A percentile compares a stretch with the other conserved stretches of the same genome.
Conservation (phyloP, 805 yeast species). For the Spathaspora girioi region DNA sequence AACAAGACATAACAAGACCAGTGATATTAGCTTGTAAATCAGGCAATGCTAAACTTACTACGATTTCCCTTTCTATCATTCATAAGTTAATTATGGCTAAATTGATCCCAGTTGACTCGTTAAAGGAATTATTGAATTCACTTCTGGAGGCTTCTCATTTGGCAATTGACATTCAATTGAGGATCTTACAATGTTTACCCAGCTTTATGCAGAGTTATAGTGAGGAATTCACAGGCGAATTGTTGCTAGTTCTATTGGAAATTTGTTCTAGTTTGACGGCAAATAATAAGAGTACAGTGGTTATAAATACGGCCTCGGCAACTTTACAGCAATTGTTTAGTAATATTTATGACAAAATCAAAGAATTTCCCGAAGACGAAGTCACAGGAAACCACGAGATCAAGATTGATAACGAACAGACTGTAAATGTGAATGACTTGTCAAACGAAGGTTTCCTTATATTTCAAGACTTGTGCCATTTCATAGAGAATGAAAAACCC, state of each 20-base stretch:
- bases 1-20: conserved; percentile 40
- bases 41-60: conserved; percentile 68
- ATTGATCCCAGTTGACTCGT: conserved; percentile 51
- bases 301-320: conserved; percentile 87
- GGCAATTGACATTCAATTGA: conserved; percentile 80
- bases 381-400: conserved; percentile 8
- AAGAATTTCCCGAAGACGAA: conserved; percentile 19
- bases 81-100: conserved; percentile 54
- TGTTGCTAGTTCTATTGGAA: conserved; percentile 54
- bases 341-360: conserved; percentile 70
- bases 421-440: conserved; percentile 42
- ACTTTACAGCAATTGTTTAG: conserved; percentile 83
- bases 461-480: conserved; percentile 67
- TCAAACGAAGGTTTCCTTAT: conserved; percentile 70
- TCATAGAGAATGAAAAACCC: conserved; percentile 59
- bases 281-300: conserved; percentile 68
- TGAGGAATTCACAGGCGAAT: conserved; percentile 47
- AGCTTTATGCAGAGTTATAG: conserved; percentile 65
- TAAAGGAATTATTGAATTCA: conserved; percentile 60
- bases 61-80: conserved; percentile 68
- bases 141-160: conserved; percentile 70
- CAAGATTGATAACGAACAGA: conserved; percentile 43
- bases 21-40: conserved; percentile 70
- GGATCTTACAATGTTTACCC: conserved; percentile 81
- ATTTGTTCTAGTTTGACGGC: conserved; percentile 73